Percentiles rank a stretch among this genome's conserved stretches.
These are phyloP conservation scores for Eragrostis curvula DNA, from an alignment of 176 grass and related monocot species.

Conservation along the genomic window DNA sequence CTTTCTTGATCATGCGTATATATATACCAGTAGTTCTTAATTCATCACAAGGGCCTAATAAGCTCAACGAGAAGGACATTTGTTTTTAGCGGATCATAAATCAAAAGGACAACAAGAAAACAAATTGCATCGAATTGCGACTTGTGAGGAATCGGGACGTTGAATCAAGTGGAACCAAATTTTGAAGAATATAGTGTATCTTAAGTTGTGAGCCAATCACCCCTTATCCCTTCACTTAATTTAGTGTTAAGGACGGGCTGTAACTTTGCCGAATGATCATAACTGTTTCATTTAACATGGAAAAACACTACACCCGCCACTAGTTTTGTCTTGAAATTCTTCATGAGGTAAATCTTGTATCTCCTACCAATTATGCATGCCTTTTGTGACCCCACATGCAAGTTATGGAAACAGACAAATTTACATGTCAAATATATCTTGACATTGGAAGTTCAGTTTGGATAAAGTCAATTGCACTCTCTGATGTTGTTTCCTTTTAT, in stretches of 20 bases:
- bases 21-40: too few species aligned
- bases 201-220: neutral
- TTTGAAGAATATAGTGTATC: neutral
- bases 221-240: neutral
- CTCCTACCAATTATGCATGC: too few species aligned
- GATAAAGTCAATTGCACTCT: neutral
- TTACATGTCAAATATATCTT: neutral
- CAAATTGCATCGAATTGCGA: neutral
- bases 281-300: too few species aligned
- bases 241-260: neutral
- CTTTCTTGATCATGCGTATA: neutral
- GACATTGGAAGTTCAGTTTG: neutral
- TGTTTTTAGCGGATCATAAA: neutral
- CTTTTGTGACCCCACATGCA: too few species aligned
- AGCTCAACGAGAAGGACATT: neutral
- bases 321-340: too few species aligned
- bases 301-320: too few species aligned
- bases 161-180: neutral
- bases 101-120: neutral
- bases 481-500: neutral
- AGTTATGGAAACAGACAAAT: too few species aligned
- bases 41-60: too few species aligned
- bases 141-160: too few species aligned
- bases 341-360: too few species aligned
- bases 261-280: too few species aligned